Evolutionary conservation across 805 yeast genomes (phyloP), one percentile per base, ranked within the genome.

Genomic region (Grigorovia jiainica): DNA sequence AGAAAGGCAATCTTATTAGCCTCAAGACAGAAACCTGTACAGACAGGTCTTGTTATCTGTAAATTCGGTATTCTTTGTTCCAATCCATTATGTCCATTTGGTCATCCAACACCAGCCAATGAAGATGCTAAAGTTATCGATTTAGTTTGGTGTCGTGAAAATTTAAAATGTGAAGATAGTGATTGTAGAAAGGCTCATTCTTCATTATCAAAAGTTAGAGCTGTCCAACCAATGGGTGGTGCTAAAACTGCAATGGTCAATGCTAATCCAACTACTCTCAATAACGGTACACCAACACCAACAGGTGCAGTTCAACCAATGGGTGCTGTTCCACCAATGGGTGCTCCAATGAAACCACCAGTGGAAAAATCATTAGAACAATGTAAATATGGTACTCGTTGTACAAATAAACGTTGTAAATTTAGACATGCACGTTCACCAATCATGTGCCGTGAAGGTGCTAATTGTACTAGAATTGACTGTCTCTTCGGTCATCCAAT

Each of bases 101-200:
- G 87, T 20, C 96, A 87, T 58, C 95, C 97, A 36, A 85, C 95
- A 0, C 92, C 94, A 1, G 82, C 86, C 15, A 85, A 82, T 63
- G 75, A 72, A 47, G 78, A 73, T 47, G 87, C 87, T 23, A 76
- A 78, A 51, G 85, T 87, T 33, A 66, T 74, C 13, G 71, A 73
- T 15, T 64, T 75, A 38, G 81, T 77, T 49, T 84, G 95, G 95
- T 87, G 96, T 67, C 65, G 79, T 7, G 76, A 69, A 30, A 84
- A 84, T 49, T 72, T 80, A 50, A 60, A 64, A 17, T 87, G 96
- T 66, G 49, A 62, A 20, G 76, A 86, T 55, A 60, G 71, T 0
- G 50, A 55, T 13, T 87, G 97, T 64, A 67, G 67, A 42, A 79
- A 74, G 52, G 87, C 95, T 0, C 97, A 87, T 63, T 85, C 95